phyloP scores from a whole-genome alignment of 2,329 filamentous ascomycete species.

The Monilinia laxa region DNA sequence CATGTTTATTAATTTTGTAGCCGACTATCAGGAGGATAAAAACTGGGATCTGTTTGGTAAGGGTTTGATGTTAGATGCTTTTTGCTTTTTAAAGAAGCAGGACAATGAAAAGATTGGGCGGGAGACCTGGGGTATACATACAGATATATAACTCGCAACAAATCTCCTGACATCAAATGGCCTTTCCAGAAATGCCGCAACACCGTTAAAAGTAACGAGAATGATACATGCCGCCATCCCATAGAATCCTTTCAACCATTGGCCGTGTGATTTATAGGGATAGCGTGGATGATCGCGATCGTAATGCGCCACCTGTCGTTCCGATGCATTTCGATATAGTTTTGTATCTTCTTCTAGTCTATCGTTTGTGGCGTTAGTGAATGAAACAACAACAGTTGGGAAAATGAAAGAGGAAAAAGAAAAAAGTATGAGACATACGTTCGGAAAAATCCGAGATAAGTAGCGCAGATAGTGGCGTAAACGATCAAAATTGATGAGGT shows the following conservation, averaged over 20 bases:
- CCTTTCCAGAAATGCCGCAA: conserved; percentile 40
- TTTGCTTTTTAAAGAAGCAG: neutral
- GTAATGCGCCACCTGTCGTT: conserved; percentile 42
- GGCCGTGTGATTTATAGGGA: conserved; percentile 44
- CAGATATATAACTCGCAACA: conserved; percentile 45
- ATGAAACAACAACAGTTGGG: neutral
- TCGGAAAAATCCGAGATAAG: conserved; percentile 44
- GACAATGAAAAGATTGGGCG: neutral
- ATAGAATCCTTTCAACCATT: conserved; percentile 44
- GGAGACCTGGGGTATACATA: conserved; percentile 33
- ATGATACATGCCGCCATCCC: conserved; percentile 41
- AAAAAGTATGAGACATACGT: conserved; percentile 35
- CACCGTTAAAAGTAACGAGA: conserved; percentile 42
- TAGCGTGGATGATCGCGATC: conserved; percentile 43
- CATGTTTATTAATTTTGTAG: conserved; percentile 42
- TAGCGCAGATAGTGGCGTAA: conserved; percentile 44
- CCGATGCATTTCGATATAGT: conserved; percentile 43
- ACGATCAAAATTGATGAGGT: conserved; percentile 45
- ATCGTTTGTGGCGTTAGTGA: conserved; percentile 2
- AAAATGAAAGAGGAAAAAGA: neutral
- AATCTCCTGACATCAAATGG: conserved; percentile 44
- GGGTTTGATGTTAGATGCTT: neutral
- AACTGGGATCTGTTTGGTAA: conserved; percentile 38
- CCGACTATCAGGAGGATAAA: conserved; percentile 41
- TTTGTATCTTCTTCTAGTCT: conserved; percentile 45